phyloP scores from a whole-genome alignment of 331 rosid genomes.

The Cydonia oblonga region DNA sequence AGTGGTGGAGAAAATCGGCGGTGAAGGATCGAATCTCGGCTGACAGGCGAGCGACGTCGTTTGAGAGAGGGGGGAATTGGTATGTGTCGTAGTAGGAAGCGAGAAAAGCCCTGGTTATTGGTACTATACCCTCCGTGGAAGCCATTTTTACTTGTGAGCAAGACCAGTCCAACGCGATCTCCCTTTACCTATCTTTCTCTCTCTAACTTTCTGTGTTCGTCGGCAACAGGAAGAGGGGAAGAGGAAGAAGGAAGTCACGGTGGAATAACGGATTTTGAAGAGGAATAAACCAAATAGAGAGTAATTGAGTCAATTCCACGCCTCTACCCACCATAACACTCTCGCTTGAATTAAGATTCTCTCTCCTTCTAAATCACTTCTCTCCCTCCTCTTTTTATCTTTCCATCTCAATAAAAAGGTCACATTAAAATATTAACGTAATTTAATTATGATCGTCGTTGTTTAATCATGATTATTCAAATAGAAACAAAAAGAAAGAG shows the following conservation, averaged over 20 bases:
- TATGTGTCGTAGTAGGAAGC: constrained; percentile 74
- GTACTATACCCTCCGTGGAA: constrained; percentile 78
- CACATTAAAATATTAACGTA: too few relatives aligned
- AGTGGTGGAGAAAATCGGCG: constrained; percentile 30
- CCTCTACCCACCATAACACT: background rate
- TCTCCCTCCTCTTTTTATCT: too few relatives aligned
- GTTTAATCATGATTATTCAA: too few relatives aligned
- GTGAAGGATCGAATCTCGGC: constrained; percentile 47
- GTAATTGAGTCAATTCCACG: background rate
- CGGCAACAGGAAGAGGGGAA: background rate
- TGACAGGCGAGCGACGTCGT: constrained; percentile 55
- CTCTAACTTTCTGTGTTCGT: background rate
- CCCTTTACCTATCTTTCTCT: background rate
- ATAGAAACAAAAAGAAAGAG: too few relatives aligned
- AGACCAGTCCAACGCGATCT: background rate
- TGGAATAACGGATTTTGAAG: constrained; percentile 3
- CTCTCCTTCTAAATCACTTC: too few relatives aligned
- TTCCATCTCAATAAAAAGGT: too few relatives aligned
- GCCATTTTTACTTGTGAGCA: constrained; percentile 31
- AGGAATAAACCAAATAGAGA: background rate
- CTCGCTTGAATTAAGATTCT: background rate
- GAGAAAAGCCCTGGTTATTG: constrained; percentile 68
- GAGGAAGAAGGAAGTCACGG: background rate
- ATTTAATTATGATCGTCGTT: too few relatives aligned
- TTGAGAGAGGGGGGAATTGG: constrained; percentile 59